Base-by-base conservation (phyloP, 2,329 filamentous ascomycete genomes). In the Cladosporium phlei region DNA sequence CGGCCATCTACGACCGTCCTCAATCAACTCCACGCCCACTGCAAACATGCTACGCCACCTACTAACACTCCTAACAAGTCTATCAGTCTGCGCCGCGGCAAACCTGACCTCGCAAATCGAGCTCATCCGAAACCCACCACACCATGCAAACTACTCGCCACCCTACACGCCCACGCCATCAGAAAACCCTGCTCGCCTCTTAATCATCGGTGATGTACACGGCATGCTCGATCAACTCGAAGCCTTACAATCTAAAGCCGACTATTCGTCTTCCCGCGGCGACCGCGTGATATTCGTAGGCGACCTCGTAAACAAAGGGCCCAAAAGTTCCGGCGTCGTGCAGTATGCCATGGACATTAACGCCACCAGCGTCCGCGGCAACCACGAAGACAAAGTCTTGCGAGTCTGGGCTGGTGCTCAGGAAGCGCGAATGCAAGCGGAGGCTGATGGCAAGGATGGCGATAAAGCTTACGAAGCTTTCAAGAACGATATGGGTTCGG, bases 301-400 rank as follows among this genome's bases (percentile, higher is more conserved):
- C 12, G 44, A 47, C 12, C 14, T 47, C 6, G 24, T 47, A 19
- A 39, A 38, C 16, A 47, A 47, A 12, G 44, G 44, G 4, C 44
- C 44, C 10, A 21, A 47, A 22, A 47, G 44, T 12, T 28, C 44
- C 11, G 34, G 34, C 27, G 44, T 38, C 20, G 35, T 47, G 3
- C 35, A 47, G 17, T 27, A 27, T 30, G 35, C 37, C 22, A 47
- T 47, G 28, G 35, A 40, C 29, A 32, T 47, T 22, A 38, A 47
- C 19, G 44, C 44, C 10, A 33, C 35, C 1, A 47, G 35, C 11
- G 44, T 47, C n/a, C 44, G 44, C 5, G 44, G 44, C 44, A 47
- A 47, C 19, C 44, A 47, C 44, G 44, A 47, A 25, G 44, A 47
- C 17, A 47, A 47, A 34, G 35, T 40, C 35, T 38, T 40, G 35